Conservation (phyloP, 2,329 filamentous ascomycete genomes). For the Fonsecaea monophora region DNA sequence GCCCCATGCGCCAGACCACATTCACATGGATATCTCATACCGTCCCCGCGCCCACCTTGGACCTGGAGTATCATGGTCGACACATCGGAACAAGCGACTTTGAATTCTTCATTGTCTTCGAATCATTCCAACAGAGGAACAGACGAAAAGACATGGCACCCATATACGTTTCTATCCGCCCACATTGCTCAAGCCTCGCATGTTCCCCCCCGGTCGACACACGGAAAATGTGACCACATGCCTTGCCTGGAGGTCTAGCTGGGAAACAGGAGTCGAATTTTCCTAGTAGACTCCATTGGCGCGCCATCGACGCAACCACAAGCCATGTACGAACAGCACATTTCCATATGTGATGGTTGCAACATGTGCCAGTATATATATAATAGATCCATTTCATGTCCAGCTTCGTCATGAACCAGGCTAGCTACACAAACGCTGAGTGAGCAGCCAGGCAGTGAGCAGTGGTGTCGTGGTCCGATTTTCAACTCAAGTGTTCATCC, state of each 20-base stretch:
- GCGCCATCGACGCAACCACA: neutral
- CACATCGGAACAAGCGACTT: too few species aligned
- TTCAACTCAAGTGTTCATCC: constrained; percentile 36
- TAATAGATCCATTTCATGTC: neutral
- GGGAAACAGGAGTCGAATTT: neutral
- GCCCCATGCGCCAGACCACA: too few species aligned
- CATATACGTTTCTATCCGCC: too few species aligned
- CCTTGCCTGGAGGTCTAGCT: neutral
- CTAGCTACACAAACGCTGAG: constrained; percentile 1
- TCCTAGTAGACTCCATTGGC: neutral
- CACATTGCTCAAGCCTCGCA: too few species aligned
- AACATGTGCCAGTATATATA: constrained; percentile 4
- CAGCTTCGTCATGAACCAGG: neutral
- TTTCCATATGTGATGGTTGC: neutral
- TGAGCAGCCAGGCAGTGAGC: neutral
- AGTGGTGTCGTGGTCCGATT: neutral
- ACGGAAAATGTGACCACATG: neutral
- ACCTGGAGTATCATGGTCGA: too few species aligned
- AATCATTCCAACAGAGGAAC: too few species aligned
- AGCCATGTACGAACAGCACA: neutral
- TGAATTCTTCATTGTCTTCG: too few species aligned
- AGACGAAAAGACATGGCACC: too few species aligned
- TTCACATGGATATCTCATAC: too few species aligned
- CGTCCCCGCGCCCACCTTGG: too few species aligned
- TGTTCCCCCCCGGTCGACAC: neutral